Evolutionary conservation across 768 basidiomycete genomes (phyloP), one percentile per base, ranked within the genome.

Genomic region (Chiua virens): DNA sequence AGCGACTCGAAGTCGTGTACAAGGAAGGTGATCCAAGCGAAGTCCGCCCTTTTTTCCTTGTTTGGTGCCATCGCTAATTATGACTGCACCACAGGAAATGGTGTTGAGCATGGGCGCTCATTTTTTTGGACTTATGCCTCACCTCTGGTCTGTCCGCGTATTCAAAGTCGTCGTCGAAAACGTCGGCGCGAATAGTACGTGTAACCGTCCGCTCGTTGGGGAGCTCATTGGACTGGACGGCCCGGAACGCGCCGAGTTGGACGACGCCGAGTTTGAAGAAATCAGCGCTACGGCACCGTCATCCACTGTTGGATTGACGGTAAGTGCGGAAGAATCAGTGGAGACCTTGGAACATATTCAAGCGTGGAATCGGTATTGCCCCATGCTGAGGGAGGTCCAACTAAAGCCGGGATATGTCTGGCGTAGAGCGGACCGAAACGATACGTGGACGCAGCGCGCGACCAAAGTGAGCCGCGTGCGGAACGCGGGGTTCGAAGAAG

Each of bases 281-380:
- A 37, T 47, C 18, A 58, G 52, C 8, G 30, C 27, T 13, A 27
- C 22, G 8, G 17, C 54, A 10, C 35, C 32, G 23, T 40, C 53
- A 3, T 50, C 49, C 6, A 20, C 15, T 18, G 21, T 34, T 15
- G 47, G 23, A 5, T 48, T 42, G 54, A 42, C 21, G 4, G 10
- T 27, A 0, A n/a, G 13, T 5, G 7, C 17, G 1, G 57, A 59
- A 14, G 63, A 61, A 21, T 30, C 54, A 8, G 72, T 73, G 36
- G 63, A 57, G 8, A 34, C 56, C 21, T 59, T 65, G 37, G 72
- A 73, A 30, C 65, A 73, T 17, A 66, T 78, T 32, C 69, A 73
- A 9, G 72, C 76, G 7, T 79, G 77, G 77, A 73, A 71, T 45
- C 68, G 70, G 39, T 71, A 71, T 36, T 76, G 76, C 49, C 66